Conservation (phyloP, 192 early-diverging fungal genomes). For the Rhizoclosmatium sp. region DNA sequence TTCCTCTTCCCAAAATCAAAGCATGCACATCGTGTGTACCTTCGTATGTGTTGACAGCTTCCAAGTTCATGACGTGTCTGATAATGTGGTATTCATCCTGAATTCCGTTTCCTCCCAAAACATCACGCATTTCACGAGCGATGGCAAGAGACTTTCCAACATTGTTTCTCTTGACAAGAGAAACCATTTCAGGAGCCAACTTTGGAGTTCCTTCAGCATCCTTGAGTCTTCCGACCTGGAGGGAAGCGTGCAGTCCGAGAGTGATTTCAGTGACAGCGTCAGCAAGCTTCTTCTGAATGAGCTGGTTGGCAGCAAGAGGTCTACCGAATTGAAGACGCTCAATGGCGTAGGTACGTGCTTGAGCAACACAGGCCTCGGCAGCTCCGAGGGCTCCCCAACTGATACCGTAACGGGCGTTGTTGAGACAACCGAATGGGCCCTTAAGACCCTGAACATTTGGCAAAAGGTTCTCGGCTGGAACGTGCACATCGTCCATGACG, state of each 20-base stretch:
- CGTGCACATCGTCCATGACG: constrained; percentile 97
- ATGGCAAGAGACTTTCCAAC: constrained; percentile 93
- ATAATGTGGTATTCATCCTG: constrained; percentile 97
- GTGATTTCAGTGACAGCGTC: constrained; percentile 93
- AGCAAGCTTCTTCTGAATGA: constrained; percentile 97
- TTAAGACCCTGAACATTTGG: constrained; percentile 87
- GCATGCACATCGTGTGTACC: constrained; percentile 96
- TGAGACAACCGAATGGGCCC: constrained; percentile 97
- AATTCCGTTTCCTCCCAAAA: constrained; percentile 96
- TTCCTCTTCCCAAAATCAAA: constrained; percentile 89
- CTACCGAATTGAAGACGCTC: constrained; percentile 89
- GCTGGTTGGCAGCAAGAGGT: constrained; percentile 90
- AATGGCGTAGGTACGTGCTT: constrained; percentile 90
- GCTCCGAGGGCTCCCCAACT: constrained; percentile 96
- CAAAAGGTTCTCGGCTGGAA: constrained; percentile 89
- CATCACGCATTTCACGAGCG: constrained; percentile 87
- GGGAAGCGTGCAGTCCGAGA: constrained; percentile 83
- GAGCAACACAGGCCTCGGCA: constrained; percentile 87
- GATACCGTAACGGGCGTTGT: constrained; percentile 97
- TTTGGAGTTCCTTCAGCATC: constrained; percentile 68
- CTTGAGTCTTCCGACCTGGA: constrained; percentile 93
- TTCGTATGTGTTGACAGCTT: constrained; percentile 87
- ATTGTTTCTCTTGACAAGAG: constrained; percentile 95
- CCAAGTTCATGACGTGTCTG: constrained; percentile 68
- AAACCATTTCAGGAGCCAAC: constrained; percentile 94